Conservation (phyloP, 2,329 filamentous ascomycete species). For the Colletotrichum siamense region DNA sequence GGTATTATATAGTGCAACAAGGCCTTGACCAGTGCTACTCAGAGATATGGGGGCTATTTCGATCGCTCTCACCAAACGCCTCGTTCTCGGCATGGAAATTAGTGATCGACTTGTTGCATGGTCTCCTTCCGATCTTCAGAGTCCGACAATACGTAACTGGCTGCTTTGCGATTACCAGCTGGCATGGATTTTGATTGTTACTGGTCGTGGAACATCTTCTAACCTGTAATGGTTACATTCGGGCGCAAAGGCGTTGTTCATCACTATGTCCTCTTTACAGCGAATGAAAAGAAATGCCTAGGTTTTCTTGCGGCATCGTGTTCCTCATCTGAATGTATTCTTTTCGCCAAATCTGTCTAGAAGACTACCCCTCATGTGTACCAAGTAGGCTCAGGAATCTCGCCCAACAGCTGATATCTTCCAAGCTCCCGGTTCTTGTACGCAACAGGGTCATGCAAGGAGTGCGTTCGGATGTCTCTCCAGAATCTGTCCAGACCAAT, state of each 20-base stretch:
- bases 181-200: not conserved
- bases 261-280: not conserved
- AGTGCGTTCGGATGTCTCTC: slow-evolving; percentile 71
- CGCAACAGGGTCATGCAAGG: slow-evolving; percentile 69
- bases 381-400: slow-evolving; percentile 65
- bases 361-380: slow-evolving; percentile 50
- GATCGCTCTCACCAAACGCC: not conserved
- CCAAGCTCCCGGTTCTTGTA: slow-evolving; percentile 71
- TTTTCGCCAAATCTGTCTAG: not conserved
- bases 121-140: not conserved
- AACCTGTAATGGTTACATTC: rapidly evolving
- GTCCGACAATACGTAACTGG: not conserved
- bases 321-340: not conserved
- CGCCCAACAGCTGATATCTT: slow-evolving; percentile 58
- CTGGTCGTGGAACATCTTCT: not conserved
- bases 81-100: not conserved
- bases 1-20: not conserved
- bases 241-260: not conserved
- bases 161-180: not conserved
- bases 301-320: not conserved
- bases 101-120: not conserved
- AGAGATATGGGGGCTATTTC: not conserved
- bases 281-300: rapidly evolving
- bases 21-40: not conserved
- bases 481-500: slow-evolving; percentile 70